Conservation (phyloP, 2,329 filamentous ascomycete genomes). For the Tothia fuscella region DNA sequence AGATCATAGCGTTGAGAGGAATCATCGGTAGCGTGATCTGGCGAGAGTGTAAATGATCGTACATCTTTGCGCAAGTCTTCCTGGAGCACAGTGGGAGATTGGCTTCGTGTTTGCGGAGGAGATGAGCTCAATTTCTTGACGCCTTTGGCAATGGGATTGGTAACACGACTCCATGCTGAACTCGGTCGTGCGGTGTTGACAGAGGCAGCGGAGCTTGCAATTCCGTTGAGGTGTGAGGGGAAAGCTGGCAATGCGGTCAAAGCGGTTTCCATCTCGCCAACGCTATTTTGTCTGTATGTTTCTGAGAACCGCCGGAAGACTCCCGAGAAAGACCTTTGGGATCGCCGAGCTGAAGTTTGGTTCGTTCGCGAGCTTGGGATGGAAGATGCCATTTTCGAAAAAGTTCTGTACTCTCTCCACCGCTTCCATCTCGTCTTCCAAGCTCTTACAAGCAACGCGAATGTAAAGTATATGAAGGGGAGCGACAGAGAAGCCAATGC, state of each 20-base stretch:
- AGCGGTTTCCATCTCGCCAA: neutral
- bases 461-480: too few species aligned
- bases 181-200: neutral
- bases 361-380: too few species aligned
- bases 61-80: constrained; percentile 4
- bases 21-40: neutral
- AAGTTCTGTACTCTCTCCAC: neutral
- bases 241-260: neutral
- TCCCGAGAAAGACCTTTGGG: too few species aligned
- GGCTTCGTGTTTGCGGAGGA: neutral
- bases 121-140: too few species aligned
- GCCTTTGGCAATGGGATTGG: neutral
- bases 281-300: neutral
- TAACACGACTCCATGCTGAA: neutral
- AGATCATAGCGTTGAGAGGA: constrained; percentile 1
- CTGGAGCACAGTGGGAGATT: neutral
- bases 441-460: neutral
- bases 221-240: too few species aligned
- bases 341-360: neutral
- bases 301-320: neutral
- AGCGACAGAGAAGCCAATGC: neutral
- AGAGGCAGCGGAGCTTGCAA: neutral
- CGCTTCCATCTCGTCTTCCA: neutral
- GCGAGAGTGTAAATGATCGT: constrained; percentile 1
- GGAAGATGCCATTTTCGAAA: too few species aligned